Base-by-base conservation (phyloP, 805 yeast species). In the Candida ortonii region DNA sequence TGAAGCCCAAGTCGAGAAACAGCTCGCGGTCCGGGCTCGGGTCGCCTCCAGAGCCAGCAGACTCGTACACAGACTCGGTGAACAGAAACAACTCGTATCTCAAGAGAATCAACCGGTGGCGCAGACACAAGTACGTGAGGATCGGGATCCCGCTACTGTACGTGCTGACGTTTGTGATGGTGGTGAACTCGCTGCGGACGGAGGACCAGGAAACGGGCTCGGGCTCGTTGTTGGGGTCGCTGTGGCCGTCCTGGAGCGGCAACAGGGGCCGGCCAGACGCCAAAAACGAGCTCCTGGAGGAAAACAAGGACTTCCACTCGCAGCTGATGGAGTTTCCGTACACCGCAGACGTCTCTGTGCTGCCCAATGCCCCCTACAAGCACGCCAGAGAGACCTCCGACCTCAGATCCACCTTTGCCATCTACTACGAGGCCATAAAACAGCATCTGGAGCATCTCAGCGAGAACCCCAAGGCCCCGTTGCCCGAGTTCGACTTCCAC, bases 401-500 rank as follows among this genome's bases (percentile, higher is more conserved):
- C 38, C 41, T 62, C 21, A 52, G 62, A 39, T 53, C 67, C 1
- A 61, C 68, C 2, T 44, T 53, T 6, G 40, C 55, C 1, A 45
- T 65, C 5, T 64, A 64, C 31, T 45, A 56, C 11, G 65, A 61
- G 35, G 53, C 58, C 1, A 49, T 65, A 21, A 52, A 56, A 24
- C 49, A 53, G 24, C 62, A 57, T 31, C 52, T 43, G 36, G 39
- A 34, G 42, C 51, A 41, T 36, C 32, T 47, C 44, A 39, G 51
- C 41, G 12, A 43, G 15, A 34, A 49, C 24, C 40, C 65, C 29
- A 36, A 54, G 42, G 42, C 44, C n/a, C 36, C 43, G 6, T 66
- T 67, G 2, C 63, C 69, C 0, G 60, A 53, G 12, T 55, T 63
- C 28, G 61, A 53, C 13, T 74, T 75, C 54, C 73, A 73, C 44